Evolutionary conservation across 2,329 filamentous ascomycete genomes (phyloP), one percentile per base, ranked within the genome.

Genomic region (Passalora sequoiae): DNA sequence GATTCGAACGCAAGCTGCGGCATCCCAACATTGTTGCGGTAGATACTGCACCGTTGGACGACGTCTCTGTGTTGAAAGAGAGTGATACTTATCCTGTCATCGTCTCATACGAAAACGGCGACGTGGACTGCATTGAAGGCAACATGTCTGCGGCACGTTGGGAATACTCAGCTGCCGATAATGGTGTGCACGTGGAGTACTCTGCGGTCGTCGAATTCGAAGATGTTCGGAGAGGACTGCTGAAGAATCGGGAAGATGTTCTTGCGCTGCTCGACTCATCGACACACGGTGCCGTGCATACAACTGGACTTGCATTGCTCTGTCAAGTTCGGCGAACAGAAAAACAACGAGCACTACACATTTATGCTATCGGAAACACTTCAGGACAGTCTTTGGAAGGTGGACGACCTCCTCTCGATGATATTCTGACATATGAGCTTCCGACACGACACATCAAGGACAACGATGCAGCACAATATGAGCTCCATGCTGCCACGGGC

Each of bases 401-500:
- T 12, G 32, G 41, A 13, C 40, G 44, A 28, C 49, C 46, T 3
- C 38, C 44, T 3, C 30, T 55, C 12, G 44, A 51, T 12, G 48
- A 52, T 9, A 19, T 61, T 6, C 28, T 60, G 25, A 53, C 27
- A 22, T 50, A 54, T 19, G 45, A 56, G 3, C 44, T 64, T 8
- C 58, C 57, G 3, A 19, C 36, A 10, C 40, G 45, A 13, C 44
- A 44, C 13, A 35, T 32, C 3, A 35, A 40, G 10, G 40, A 33
- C n/a, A 22, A 35, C 2, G 43, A 42, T 4, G n/a, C 33, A n/a
- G 51, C 49, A 10, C 25, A 36, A n/a, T 57, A 54, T 36, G 60
- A 60, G 13, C 46, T 63, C 1, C 57, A 89, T 50, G 66, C 79
- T 17, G 74, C 76, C 15, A 77, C 78, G 2, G 84, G 84, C 9